Conservation (phyloP, 306 rosid species). For the Carpinus fangiana region DNA sequence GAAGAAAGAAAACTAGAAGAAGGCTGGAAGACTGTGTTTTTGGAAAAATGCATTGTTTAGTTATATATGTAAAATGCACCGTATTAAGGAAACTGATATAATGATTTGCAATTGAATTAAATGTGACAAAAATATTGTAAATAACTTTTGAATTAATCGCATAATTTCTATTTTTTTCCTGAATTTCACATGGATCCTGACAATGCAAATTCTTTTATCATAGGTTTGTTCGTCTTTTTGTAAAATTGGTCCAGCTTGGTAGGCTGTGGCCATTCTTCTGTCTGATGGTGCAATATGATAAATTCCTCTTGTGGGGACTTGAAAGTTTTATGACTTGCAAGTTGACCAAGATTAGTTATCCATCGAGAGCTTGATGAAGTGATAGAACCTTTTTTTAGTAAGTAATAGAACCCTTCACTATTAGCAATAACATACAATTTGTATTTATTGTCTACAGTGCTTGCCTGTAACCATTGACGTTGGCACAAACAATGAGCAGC, state of each 20-base stretch:
- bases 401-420: not conserved
- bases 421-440: constrained; percentile 17
- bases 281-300: not conserved
- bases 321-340: not conserved
- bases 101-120: not conserved
- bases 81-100: too few species aligned
- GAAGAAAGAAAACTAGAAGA: too few species aligned
- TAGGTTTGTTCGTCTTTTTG: not conserved
- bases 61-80: too few species aligned
- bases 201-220: not conserved
- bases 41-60: too few species aligned
- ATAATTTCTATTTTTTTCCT: not conserved
- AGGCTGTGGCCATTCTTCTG: not conserved
- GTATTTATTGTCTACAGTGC: constrained; percentile 59
- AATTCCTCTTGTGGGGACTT: not conserved
- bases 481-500: constrained; percentile 89
- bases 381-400: not conserved
- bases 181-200: not conserved
- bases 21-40: too few species aligned
- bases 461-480: constrained; percentile 94
- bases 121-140: not conserved
- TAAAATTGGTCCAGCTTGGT: not conserved
- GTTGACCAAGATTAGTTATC: not conserved
- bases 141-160: not conserved
- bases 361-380: not conserved